Conservation (phyloP, 371 early-diverging fungal genomes). For the Zopfochytrium polystomum region DNA sequence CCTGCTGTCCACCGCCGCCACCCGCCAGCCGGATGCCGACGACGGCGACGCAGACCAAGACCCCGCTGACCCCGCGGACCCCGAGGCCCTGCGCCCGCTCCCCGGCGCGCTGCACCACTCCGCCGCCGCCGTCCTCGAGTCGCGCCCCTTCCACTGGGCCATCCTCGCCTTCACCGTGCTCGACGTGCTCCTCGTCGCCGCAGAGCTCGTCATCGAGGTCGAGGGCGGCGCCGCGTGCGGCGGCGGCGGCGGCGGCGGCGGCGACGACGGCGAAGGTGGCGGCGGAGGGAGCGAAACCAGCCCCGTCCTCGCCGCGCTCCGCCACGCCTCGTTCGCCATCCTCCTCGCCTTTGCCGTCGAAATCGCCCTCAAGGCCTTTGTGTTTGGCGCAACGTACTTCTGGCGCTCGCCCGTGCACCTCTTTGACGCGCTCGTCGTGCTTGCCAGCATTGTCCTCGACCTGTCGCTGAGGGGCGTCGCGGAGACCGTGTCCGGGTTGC, state of each 20-base stretch:
- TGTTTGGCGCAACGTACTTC: constrained; percentile 21
- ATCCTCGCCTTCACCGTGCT: constrained; percentile 3
- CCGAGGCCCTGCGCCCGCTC: too few relatives aligned
- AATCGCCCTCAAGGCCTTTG: constrained; percentile 10
- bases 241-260: background rate
- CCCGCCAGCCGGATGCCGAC: too few relatives aligned
- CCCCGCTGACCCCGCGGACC: too few relatives aligned
- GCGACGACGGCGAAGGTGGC: background rate
- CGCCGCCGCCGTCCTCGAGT: constrained; percentile 2
- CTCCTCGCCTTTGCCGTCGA: constrained; percentile 20
- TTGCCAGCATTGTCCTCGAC: constrained; percentile 23
- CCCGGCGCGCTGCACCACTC: too few relatives aligned
- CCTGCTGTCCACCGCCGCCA: too few relatives aligned
- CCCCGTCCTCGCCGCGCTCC: constrained; percentile 5
- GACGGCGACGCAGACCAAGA: too few relatives aligned
- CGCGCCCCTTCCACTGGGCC: constrained; percentile 7
- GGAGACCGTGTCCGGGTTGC: constrained; percentile 18
- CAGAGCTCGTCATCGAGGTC: constrained; percentile 10
- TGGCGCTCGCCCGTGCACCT: constrained; percentile 15
- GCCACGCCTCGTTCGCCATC: constrained; percentile 14
- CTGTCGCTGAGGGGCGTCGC: constrained; percentile 22
- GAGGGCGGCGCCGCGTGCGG: constrained; percentile 1
- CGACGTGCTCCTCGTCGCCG: constrained; percentile 1
- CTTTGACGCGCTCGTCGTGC: constrained; percentile 28
- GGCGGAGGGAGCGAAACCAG: background rate